A percentile compares a stretch with the other conserved stretches of the same genome.
phyloP scores from a whole-genome alignment of 1,284 basidiomycete genomes.

The Athelia psychrophila region DNA sequence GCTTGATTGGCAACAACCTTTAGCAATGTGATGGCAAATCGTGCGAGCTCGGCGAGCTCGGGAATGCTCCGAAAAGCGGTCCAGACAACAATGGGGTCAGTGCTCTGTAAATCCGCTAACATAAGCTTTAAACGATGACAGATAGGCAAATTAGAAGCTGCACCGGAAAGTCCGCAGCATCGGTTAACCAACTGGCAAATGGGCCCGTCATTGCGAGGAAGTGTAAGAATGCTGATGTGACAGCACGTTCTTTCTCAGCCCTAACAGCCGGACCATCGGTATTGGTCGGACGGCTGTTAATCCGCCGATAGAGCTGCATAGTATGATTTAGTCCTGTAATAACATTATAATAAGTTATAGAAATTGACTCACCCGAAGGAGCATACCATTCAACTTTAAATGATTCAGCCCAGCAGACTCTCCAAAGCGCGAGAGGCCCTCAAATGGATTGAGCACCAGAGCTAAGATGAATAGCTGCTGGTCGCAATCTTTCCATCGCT shows the following conservation, averaged over 20 bases:
- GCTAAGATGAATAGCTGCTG: no score
- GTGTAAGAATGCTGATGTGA: background rate
- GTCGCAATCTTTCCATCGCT: no score
- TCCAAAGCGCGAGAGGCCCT: no score
- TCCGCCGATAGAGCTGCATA: background rate
- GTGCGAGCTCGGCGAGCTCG: conserved; percentile 6
- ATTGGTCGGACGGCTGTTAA: background rate
- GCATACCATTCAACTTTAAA: background rate
- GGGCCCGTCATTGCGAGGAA: background rate
- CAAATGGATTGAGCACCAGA: no score
- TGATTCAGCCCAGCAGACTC: no score
- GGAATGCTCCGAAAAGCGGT: conserved; percentile 1
- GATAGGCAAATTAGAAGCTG: background rate
- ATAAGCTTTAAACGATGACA: background rate
- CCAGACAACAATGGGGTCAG: conserved; percentile 6
- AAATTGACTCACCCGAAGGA: background rate
- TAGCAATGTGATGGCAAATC: conserved; percentile 6
- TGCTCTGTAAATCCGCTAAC: conserved; percentile 3
- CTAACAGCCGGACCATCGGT: background rate
- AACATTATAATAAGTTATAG: background rate
- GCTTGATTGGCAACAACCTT: conserved; percentile 6
- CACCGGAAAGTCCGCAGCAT: conserved; percentile 1
- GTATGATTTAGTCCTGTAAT: background rate
- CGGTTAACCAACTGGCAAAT: conserved; percentile 2
- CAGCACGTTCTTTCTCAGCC: background rate